Conservation (phyloP, 1,284 basidiomycete genomes). For the Malassezia dermatis region DNA sequence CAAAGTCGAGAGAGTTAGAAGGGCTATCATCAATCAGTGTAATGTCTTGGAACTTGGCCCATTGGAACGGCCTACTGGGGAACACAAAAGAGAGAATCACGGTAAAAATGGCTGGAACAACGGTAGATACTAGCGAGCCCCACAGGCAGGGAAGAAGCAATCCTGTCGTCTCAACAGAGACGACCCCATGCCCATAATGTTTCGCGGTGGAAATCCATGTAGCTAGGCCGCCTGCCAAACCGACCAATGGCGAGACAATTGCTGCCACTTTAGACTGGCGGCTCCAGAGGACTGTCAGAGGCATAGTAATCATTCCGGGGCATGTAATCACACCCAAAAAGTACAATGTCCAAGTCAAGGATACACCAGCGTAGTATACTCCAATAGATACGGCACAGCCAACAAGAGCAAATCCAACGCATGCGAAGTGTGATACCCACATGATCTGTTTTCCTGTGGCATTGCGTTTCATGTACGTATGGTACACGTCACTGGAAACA, state of each 20-base stretch:
- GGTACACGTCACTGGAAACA: constrained; percentile 31
- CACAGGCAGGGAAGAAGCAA: constrained; percentile 32
- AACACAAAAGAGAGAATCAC: constrained; percentile 23
- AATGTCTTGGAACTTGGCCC: constrained; percentile 25
- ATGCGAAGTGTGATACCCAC: constrained; percentile 21
- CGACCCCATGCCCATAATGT: constrained; percentile 29
- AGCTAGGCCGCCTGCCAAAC: constrained; percentile 32
- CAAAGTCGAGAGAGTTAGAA: neutral
- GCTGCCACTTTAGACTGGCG: constrained; percentile 16
- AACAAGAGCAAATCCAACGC: constrained; percentile 32
- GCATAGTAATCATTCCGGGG: constrained; percentile 29
- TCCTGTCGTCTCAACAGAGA: constrained; percentile 18
- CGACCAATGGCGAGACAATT: constrained; percentile 27
- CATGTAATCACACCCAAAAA: constrained; percentile 35
- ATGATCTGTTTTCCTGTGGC: constrained; percentile 30
- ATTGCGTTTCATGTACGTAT: constrained; percentile 28
- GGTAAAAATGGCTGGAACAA: constrained; percentile 23
- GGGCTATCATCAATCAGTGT: constrained; percentile 3
- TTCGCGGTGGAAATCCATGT: constrained; percentile 38
- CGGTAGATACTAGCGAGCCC: constrained; percentile 31
- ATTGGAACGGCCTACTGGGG: constrained; percentile 24
- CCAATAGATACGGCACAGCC: constrained; percentile 23
- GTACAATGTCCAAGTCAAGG: constrained; percentile 38
- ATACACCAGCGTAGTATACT: constrained; percentile 31
- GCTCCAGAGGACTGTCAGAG: constrained; percentile 36